Percentiles rank a stretch among this genome's conserved stretches.
Evolutionary conservation across 2,329 filamentous ascomycete genomes (phyloP).

Genomic region (Elsinoe ampelina): DNA sequence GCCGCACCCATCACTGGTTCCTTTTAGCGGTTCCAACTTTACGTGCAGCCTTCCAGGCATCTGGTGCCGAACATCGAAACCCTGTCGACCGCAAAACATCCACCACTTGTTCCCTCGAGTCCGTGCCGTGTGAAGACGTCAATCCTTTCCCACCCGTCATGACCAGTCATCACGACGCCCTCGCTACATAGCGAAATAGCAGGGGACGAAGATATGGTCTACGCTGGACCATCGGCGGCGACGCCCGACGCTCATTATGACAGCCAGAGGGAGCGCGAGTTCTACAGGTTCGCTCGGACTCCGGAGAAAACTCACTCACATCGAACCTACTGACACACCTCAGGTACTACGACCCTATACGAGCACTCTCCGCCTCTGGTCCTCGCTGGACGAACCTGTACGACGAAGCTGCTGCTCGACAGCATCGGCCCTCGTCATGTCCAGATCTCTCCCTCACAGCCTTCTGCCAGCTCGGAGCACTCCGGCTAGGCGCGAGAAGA

Average conservation of each 20-base stretch:
- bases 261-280: constrained; percentile 18
- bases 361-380: constrained; percentile 15
- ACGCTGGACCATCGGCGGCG: neutral
- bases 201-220: neutral
- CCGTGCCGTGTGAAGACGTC: neutral
- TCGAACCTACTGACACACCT: constrained; percentile 20
- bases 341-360: constrained; percentile 20
- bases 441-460: constrained; percentile 29
- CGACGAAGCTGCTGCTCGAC: constrained; percentile 4
- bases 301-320: constrained; percentile 18
- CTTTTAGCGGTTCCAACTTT: neutral
- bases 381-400: constrained; percentile 14
- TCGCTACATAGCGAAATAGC: neutral
- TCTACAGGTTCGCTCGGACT: constrained; percentile 21
- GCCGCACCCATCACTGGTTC: no score
- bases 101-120: neutral
- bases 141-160: neutral
- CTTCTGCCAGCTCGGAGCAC: constrained; percentile 29
- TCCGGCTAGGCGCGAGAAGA: constrained; percentile 28
- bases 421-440: constrained; percentile 13
- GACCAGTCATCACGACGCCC: neutral
- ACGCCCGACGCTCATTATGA: constrained; percentile 12
- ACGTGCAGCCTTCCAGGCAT: neutral
- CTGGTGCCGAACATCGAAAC: neutral
- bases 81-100: neutral